A percentile compares a stretch with the other conserved stretches of the same genome.
phyloP scores from a whole-genome alignment of 495 filamentous ascomycete genomes.

The Neurospora tetrasperma region DNA sequence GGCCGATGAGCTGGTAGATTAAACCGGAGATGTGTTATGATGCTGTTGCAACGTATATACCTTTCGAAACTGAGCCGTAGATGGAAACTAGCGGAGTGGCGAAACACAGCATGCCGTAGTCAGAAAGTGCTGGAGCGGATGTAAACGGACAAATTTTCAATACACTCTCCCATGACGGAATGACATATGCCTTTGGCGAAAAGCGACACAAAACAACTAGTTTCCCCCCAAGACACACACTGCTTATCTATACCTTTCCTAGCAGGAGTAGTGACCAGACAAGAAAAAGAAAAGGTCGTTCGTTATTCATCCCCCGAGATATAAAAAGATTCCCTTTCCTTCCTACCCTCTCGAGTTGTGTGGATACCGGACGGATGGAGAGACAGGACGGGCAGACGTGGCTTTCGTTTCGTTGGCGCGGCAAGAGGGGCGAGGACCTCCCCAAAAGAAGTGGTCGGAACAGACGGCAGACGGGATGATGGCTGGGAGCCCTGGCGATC shows the following conservation, averaged over 20 bases:
- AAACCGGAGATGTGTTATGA: neutral
- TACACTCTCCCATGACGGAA: neutral
- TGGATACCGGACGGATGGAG: neutral
- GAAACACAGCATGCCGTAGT: neutral
- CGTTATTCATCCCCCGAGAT: slow-evolving; percentile 24
- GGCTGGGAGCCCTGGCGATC: slow-evolving; percentile 12
- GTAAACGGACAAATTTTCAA: neutral
- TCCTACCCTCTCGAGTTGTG: neutral
- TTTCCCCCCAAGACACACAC: slow-evolving; percentile 6
- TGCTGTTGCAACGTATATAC: neutral
- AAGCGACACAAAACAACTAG: slow-evolving; percentile 13
- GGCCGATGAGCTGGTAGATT: neutral
- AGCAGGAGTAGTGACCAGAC: slow-evolving; percentile 13
- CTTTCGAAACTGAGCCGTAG: neutral
- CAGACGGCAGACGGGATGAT: slow-evolving; percentile 7
- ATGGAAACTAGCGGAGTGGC: neutral
- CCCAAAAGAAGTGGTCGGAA: slow-evolving; percentile 13
- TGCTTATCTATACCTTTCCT: slow-evolving; percentile 24
- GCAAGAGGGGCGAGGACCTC: neutral
- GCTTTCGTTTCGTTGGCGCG: neutral
- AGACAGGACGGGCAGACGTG: neutral
- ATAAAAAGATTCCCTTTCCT: slow-evolving; percentile 7
- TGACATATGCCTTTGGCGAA: slow-evolving; percentile 1
- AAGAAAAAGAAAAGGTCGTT: slow-evolving; percentile 15
- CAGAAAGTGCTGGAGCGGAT: neutral